Conservation (phyloP, 2,329 filamentous ascomycete genomes). For the Arthrobotrys conoides region DNA sequence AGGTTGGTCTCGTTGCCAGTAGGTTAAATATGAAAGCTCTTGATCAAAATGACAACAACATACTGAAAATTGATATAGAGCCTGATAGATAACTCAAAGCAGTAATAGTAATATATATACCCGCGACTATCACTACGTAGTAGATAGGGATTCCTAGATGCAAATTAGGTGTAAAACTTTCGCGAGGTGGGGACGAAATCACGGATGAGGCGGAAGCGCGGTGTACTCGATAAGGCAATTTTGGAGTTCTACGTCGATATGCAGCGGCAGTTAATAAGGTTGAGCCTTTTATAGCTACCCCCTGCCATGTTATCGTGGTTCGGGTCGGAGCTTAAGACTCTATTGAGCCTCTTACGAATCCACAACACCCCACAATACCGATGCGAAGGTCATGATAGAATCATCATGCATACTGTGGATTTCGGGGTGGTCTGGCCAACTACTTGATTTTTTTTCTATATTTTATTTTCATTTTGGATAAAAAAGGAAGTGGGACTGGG, state of each 20-base stretch:
- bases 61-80: no score
- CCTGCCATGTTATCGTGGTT: not conserved
- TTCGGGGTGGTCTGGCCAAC: not conserved
- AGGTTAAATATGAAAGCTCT: no score
- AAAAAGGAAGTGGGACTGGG: not conserved
- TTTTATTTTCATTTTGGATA: not conserved
- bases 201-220: not conserved
- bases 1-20: no score
- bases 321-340: not conserved
- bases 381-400: not conserved
- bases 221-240: not conserved
- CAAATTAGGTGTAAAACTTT: not conserved
- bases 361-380: constrained; percentile 6
- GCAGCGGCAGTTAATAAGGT: constrained; percentile 2
- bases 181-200: not conserved
- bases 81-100: not conserved
- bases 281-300: not conserved
- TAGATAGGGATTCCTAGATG: no score
- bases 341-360: constrained; percentile 1
- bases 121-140: not conserved
- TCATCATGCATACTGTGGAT: not conserved
- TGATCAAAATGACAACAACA: no score
- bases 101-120: no score
- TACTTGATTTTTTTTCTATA: not conserved
- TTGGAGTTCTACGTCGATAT: constrained; percentile 8